phyloP scores from a whole-genome alignment of 192 early-diverging fungal genomes.

The Podila epigama region DNA sequence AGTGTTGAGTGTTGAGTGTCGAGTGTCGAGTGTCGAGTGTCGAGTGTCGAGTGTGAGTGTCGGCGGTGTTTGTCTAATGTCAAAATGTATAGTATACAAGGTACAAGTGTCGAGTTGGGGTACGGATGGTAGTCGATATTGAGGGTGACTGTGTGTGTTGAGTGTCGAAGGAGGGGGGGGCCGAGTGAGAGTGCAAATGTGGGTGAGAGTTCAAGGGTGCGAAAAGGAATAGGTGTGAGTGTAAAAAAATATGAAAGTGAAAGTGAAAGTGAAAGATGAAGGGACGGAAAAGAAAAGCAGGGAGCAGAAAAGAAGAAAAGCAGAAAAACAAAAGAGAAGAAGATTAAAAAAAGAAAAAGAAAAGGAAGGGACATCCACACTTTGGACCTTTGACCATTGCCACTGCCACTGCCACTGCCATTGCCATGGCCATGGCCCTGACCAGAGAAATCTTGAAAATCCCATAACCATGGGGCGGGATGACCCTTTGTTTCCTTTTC shows the following conservation, averaged over 20 bases:
- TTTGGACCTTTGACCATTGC: not conserved
- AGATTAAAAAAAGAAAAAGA: not conserved
- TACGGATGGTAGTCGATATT: no score
- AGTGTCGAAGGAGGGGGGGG: not conserved
- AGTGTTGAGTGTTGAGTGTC: no score
- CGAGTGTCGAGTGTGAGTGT: not conserved
- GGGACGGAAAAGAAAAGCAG: not conserved
- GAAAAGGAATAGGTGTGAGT: not conserved
- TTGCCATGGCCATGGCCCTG: no score
- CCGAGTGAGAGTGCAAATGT: not conserved
- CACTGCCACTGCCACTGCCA: not conserved
- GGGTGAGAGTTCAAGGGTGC: not conserved
- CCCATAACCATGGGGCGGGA: no score
- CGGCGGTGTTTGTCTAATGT: not conserved
- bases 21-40: no score
- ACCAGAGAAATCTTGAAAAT: no score
- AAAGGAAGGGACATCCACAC: not conserved
- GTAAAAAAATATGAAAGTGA: not conserved
- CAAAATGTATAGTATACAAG: no score
- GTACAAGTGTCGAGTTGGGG: no score
- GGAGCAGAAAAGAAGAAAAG: not conserved
- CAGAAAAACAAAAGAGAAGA: conserved; percentile 4
- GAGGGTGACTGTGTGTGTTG: no score
- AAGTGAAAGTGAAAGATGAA: not conserved
- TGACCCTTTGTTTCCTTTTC: no score